Evolutionary conservation across 2,329 filamentous ascomycete genomes (phyloP), one percentile per base, ranked within the genome.

Genomic region (Fusarium sp.): DNA sequence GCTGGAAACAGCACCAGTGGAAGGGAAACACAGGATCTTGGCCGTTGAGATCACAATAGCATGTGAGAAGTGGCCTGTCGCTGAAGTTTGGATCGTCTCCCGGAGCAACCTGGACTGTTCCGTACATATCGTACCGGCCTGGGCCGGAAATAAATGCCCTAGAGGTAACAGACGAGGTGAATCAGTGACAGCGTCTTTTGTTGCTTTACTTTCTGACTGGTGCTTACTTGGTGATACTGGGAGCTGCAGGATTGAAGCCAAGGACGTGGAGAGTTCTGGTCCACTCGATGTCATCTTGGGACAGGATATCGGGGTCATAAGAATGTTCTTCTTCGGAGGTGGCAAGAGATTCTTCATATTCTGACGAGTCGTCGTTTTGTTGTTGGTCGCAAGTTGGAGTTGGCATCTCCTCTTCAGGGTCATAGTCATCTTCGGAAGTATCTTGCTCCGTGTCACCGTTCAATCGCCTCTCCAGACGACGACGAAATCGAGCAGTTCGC

Each of bases 121-220:
- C 56, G 12, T 52, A 59, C 27, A 41, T 27, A 15, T 34, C 37
- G 10, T 59, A 59, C 11, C 39, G 7, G 6, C 56, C 56, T 0
- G 34, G 56, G 13, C 56, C 56, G 15, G 56, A 59, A 15, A 59
- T 28, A 40, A 43, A 59, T 11, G 56, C 47, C 23, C 56, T 59
- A 59, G 16, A n/a, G 36, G 36, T 39, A 13, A 39, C 12, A 39
- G 7, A 13, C 36, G 12, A 8, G 23, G 7, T 8, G 44, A n/a
- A 27, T 31, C 30, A 48, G 44, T 30, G 6, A 18, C 5, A 18
- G 4, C 3, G 10, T 48, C 16, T 23, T 15, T 28, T 34, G 15
- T 18, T 41, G 4, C 23, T 23, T 7, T 8, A 7, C 11, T n/a
- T 12, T n/a, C 28, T 12, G 15, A 7, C 6, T 16, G 1, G n/a